These are phyloP conservation scores for Talinum fruticosum DNA, from an alignment of 148 eudicot species.

Conservation along the genomic window DNA sequence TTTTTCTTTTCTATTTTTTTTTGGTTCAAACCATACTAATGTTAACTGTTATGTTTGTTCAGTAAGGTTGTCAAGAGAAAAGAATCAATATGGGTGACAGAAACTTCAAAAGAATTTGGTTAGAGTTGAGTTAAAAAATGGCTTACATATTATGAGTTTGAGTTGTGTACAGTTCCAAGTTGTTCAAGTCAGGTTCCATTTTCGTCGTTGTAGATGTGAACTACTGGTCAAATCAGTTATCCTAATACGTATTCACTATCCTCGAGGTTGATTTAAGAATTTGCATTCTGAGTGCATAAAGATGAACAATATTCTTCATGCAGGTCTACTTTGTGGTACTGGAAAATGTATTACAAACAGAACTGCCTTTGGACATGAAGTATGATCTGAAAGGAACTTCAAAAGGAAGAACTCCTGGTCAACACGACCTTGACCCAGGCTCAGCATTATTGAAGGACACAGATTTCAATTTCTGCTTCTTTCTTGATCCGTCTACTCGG, in stretches of 20 bases:
- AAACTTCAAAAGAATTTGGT: not conserved
- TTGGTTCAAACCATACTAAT: too few relatives aligned
- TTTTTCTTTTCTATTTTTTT: too few relatives aligned
- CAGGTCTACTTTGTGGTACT: conserved; percentile 47
- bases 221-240: not conserved
- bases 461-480: conserved; percentile 40
- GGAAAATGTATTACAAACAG: conserved; percentile 37
- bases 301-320: not conserved
- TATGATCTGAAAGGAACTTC: conserved; percentile 49
- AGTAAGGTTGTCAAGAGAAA: not conserved
- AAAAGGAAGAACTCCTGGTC: conserved; percentile 36
- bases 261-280: not conserved
- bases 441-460: conserved; percentile 30
- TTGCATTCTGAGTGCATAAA: not conserved
- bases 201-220: too few relatives aligned
- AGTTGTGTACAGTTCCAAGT: too few relatives aligned
- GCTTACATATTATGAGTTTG: not conserved
- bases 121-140: not conserved
- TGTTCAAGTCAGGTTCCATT: too few relatives aligned
- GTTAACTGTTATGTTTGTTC: not conserved
- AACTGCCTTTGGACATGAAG: conserved; percentile 30
- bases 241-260: not conserved
- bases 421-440: conserved; percentile 17
- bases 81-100: not conserved
- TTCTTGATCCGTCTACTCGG: conserved; percentile 23